Conservation (phyloP, 2,329 filamentous ascomycete species). For the Teratosphaeria zuluensis region DNA sequence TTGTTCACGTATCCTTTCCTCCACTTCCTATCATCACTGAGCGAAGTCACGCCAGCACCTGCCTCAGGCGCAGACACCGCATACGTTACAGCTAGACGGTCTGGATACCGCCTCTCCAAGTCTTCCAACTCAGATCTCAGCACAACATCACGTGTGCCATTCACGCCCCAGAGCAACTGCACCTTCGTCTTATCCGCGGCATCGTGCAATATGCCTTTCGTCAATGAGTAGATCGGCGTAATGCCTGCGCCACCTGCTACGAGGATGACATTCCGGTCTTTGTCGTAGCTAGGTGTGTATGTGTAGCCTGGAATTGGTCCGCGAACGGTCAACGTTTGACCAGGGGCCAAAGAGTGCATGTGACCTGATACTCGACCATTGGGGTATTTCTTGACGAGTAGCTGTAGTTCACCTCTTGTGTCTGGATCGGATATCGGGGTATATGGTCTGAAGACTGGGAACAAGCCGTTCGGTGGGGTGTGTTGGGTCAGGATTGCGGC, state of each 20-base stretch:
- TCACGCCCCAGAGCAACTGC: conserved; percentile 57
- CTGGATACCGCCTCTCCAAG: conserved; percentile 42
- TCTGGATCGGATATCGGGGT: conserved; percentile 52
- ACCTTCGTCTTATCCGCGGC: conserved; percentile 53
- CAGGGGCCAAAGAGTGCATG: conserved; percentile 56
- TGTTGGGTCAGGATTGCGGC: conserved; percentile 52
- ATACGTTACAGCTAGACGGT: conserved; percentile 49
- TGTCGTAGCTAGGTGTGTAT: conserved; percentile 13
- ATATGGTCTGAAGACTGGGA: conserved; percentile 56
- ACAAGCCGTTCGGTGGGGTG: conserved; percentile 44
- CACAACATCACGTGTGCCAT: conserved; percentile 53
- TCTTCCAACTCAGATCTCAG: conserved; percentile 46
- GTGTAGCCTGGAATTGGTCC: conserved; percentile 36
- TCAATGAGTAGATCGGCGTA: conserved; percentile 49
- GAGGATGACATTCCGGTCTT: conserved; percentile 40
- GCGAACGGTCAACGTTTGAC: conserved; percentile 51
- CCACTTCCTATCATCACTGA: conserved; percentile 30
- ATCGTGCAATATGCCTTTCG: conserved; percentile 31
- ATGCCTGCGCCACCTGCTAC: conserved; percentile 65
- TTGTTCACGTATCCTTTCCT: conserved; percentile 50
- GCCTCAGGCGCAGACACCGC: conserved; percentile 42
- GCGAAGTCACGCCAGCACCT: conserved; percentile 9
- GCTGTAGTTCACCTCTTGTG: conserved; percentile 49
- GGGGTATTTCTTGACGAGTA: conserved; percentile 61
- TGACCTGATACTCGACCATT: conserved; percentile 54